Conservation (phyloP, 805 yeast genomes). For the Lipomyces oligophaga region DNA sequence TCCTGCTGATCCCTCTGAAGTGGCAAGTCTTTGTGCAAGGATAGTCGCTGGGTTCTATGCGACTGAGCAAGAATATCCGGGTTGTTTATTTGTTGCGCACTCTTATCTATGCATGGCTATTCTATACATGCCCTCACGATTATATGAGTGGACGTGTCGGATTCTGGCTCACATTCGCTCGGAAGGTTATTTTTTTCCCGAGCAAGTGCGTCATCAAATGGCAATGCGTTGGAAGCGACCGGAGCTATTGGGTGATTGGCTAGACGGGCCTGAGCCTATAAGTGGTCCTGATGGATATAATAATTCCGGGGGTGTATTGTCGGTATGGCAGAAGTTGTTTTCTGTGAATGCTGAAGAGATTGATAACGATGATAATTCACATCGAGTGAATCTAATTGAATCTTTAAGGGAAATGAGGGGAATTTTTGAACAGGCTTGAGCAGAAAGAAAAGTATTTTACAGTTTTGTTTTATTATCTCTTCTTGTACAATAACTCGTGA, state of each 20-base stretch:
- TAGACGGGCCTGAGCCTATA: constrained; percentile 18
- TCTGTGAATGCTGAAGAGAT: no score
- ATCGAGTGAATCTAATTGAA: no score
- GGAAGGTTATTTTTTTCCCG: constrained; percentile 19
- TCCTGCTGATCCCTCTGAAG: constrained; percentile 9
- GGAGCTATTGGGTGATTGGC: constrained; percentile 23
- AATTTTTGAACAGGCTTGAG: no score
- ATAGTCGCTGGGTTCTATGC: constrained; percentile 20
- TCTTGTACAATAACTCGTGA: no score
- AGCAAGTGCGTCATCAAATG: constrained; percentile 19
- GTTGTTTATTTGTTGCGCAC: constrained; percentile 17
- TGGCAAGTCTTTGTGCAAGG: constrained; percentile 15
- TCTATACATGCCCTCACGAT: constrained; percentile 15
- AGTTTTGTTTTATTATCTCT: no score
- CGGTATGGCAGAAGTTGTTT: no score
- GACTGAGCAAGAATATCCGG: constrained; percentile 12
- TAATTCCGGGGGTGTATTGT: no score
- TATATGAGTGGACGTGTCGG: constrained; percentile 23
- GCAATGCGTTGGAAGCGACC: constrained; percentile 19
- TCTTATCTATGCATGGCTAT: constrained; percentile 23
- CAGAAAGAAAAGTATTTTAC: no score
- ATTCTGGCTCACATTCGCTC: constrained; percentile 24
- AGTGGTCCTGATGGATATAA: no score
- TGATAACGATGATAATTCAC: no score
- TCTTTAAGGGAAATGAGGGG: no score